Evolutionary conservation across 2,329 filamentous ascomycete species (phyloP).

Genomic region (Emmonsiellopsis sp.): DNA sequence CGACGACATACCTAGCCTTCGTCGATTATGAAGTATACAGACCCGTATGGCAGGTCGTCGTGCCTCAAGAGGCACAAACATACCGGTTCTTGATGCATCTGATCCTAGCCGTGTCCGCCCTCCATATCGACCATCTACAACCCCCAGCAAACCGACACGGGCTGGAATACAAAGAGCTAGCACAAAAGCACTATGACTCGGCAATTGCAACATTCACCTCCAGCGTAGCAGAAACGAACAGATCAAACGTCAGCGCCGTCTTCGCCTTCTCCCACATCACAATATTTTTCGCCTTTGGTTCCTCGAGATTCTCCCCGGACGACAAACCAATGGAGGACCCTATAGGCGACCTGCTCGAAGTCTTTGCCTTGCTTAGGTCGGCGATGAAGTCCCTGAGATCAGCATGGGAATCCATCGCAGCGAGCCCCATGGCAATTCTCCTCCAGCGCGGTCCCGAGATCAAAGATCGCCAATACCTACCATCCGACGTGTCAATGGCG

Average conservation of each 20-base stretch:
- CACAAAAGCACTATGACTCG: constrained; percentile 8
- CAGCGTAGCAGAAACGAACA: neutral
- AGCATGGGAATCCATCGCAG: constrained; percentile 6
- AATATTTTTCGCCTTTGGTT: constrained; percentile 12
- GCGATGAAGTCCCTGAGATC: constrained; percentile 5
- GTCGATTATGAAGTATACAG: constrained; percentile 9
- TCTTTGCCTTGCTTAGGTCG: constrained; percentile 8
- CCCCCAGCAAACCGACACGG: neutral
- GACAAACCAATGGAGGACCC: constrained; percentile 4
- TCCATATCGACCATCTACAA: constrained; percentile 13
- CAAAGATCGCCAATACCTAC: constrained; percentile 9
- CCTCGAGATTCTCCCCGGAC: constrained; percentile 3
- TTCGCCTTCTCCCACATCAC: constrained; percentile 11
- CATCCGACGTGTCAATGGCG: constrained; percentile 4
- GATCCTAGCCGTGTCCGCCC: constrained; percentile 16
- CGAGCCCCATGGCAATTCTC: constrained; percentile 7
- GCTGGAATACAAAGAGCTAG: constrained; percentile 5
- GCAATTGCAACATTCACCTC: constrained; percentile 7
- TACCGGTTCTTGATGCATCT: constrained; percentile 17
- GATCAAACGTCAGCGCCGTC: constrained; percentile 8
- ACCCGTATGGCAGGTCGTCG: constrained; percentile 10
- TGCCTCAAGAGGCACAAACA: constrained; percentile 9
- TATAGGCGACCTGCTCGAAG: constrained; percentile 8
- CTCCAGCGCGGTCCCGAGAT: constrained; percentile 10
- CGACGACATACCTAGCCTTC: constrained; percentile 6